phyloP scores from a whole-genome alignment of 75 land plant species.

The Larix kaempferi region DNA sequence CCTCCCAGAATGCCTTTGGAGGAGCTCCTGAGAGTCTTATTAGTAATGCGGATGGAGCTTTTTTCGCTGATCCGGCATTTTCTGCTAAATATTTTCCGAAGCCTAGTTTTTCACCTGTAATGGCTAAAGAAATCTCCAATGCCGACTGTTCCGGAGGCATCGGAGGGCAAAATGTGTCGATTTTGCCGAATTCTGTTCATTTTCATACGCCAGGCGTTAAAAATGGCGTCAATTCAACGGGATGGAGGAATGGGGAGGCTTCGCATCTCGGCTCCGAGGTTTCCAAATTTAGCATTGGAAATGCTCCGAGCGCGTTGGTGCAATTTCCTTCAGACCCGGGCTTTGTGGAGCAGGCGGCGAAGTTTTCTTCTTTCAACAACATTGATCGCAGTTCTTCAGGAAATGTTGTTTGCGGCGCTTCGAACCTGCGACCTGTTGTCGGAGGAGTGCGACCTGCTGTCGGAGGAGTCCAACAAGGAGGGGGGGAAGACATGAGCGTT shows the following conservation, averaged over 20 bases:
- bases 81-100: slow-evolving; percentile 1
- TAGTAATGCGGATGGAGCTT: neutral
- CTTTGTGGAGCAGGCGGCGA: slow-evolving; percentile 31
- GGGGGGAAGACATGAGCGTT: neutral
- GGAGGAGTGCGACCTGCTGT: neutral
- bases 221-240: neutral
- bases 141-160: neutral
- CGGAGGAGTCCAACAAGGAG: neutral
- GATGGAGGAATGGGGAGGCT: slow-evolving; percentile 2
- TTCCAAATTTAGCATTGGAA: slow-evolving; percentile 7
- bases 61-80: slow-evolving; percentile 4
- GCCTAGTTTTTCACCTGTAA: neutral
- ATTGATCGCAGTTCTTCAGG: neutral
- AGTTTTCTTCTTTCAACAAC: slow-evolving; percentile 17
- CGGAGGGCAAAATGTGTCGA: neutral
- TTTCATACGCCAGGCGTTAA: neutral
- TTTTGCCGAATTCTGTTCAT: neutral
- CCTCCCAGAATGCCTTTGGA: slow-evolving; percentile 1
- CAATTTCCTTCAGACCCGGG: slow-evolving; percentile 30
- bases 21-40: slow-evolving; percentile 2
- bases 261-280: neutral
- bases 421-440: neutral
- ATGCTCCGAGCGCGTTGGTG: slow-evolving; percentile 11
- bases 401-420: neutral
- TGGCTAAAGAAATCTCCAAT: neutral